Evolutionary conservation across 1,284 basidiomycete species (phyloP).

Genomic region (Takashimella koratensis): DNA sequence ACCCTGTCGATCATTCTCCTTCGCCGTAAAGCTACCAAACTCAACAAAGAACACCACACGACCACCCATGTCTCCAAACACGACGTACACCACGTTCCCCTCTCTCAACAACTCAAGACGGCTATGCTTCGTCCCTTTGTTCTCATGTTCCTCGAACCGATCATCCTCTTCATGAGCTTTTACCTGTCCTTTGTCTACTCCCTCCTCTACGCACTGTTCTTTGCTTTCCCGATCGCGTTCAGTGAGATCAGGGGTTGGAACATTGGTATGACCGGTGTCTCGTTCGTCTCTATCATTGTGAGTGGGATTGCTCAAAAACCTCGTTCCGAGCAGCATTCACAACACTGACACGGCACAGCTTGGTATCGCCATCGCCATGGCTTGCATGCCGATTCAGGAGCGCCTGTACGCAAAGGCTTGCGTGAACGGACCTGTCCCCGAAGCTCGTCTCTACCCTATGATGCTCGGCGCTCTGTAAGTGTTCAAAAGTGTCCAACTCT

Average conservation of each 20-base stretch:
- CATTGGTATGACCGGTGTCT: slow-evolving; percentile 42
- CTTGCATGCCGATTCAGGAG: slow-evolving; percentile 38
- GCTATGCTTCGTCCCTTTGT: slow-evolving; percentile 48
- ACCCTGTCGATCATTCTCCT: slow-evolving; percentile 48
- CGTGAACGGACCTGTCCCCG: slow-evolving; percentile 24
- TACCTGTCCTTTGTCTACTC: slow-evolving; percentile 53
- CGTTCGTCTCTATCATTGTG: slow-evolving; percentile 44
- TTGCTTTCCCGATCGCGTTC: slow-evolving; percentile 46
- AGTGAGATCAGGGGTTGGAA: slow-evolving; percentile 45
- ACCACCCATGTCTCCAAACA: slow-evolving; percentile 42
- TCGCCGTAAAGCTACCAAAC: slow-evolving; percentile 37
- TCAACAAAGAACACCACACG: slow-evolving; percentile 47
- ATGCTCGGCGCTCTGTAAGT: slow-evolving; percentile 30
- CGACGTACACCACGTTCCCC: slow-evolving; percentile 33
- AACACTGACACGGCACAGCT: slow-evolving; percentile 18
- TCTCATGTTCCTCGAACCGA: slow-evolving; percentile 49
- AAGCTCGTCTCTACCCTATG: slow-evolving; percentile 38
- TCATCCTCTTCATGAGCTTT: slow-evolving; percentile 51
- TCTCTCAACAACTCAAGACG: slow-evolving; percentile 40
- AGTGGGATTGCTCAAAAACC: too few species aligned
- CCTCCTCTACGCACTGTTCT: slow-evolving; percentile 45
- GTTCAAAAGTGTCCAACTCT: too few species aligned
- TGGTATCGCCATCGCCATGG: slow-evolving; percentile 36
- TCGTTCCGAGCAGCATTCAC: background rate
- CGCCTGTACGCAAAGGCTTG: slow-evolving; percentile 30